Percentiles rank a stretch among this genome's conserved stretches.
phyloP scores from a whole-genome alignment of 805 yeast genomes.

The Starmerella stigmatis region DNA sequence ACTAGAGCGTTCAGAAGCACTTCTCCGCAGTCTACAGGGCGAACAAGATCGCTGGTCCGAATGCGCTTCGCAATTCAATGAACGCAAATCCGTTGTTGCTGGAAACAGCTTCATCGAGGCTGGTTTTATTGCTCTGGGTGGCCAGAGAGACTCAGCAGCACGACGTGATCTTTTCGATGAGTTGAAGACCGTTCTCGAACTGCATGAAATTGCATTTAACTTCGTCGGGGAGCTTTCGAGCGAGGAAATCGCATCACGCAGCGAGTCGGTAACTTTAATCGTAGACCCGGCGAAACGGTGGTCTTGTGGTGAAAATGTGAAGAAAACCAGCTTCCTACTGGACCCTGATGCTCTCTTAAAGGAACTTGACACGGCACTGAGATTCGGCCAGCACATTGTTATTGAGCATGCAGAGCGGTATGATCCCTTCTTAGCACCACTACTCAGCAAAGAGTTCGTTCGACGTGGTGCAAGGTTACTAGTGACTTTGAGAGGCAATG shows the following conservation, averaged over 20 bases:
- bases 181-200: slow-evolving; percentile 34
- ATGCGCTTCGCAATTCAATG: slow-evolving; percentile 43
- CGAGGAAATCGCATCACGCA: slow-evolving; percentile 40
- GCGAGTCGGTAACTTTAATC: slow-evolving; percentile 42
- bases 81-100: slow-evolving; percentile 38
- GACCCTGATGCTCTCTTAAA: slow-evolving; percentile 50
- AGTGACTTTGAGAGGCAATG: slow-evolving; percentile 49
- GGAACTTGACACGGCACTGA: slow-evolving; percentile 64
- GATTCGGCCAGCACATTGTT: slow-evolving; percentile 70
- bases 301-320: slow-evolving; percentile 1
- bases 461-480: slow-evolving; percentile 60
- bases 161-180: slow-evolving; percentile 33
- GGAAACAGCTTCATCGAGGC: slow-evolving; percentile 63
- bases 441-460: slow-evolving; percentile 50
- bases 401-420: slow-evolving; percentile 70
- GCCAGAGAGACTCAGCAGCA: slow-evolving; percentile 42
- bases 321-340: slow-evolving; percentile 51
- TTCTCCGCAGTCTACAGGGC: slow-evolving; percentile 51
- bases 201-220: slow-evolving; percentile 18
- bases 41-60: slow-evolving; percentile 71
- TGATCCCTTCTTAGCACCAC: slow-evolving; percentile 60
- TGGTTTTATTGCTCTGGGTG: slow-evolving; percentile 51
- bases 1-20: slow-evolving; percentile 49
- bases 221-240: slow-evolving; percentile 24
- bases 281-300: slow-evolving; percentile 53